These are phyloP conservation scores for Pugionium dolabratum DNA, from an alignment of 345 rosid species.

Conservation along the genomic window DNA sequence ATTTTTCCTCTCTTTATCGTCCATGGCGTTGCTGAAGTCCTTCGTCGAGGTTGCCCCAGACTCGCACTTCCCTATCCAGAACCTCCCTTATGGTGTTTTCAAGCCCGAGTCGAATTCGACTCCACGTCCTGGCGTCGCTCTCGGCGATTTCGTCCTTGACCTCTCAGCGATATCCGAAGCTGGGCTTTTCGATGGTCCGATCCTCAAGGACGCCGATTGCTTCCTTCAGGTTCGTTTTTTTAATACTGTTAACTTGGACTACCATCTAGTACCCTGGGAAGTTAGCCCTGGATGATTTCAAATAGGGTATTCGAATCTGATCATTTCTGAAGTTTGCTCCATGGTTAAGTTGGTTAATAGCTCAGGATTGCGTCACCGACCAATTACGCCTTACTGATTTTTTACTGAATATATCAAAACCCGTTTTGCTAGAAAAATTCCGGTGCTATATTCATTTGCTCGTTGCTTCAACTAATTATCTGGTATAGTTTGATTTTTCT, in stretches of 20 bases:
- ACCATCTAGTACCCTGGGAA: neutral
- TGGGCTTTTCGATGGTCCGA: constrained; percentile 73
- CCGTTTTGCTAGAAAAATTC: neutral
- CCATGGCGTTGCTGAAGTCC: constrained; percentile 64
- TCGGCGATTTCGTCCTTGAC: constrained; percentile 77
- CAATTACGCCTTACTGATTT: neutral
- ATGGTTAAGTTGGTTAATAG: constrained; percentile 14
- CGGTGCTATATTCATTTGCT: neutral
- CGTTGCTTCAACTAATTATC: neutral
- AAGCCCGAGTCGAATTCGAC: constrained; percentile 50
- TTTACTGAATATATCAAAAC: neutral
- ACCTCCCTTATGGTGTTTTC: constrained; percentile 92
- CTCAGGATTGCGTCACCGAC: constrained; percentile 12
- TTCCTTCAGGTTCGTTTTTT: constrained; percentile 68
- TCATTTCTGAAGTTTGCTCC: constrained; percentile 4
- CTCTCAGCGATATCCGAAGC: constrained; percentile 71
- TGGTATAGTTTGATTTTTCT: neutral
- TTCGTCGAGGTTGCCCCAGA: constrained; percentile 62
- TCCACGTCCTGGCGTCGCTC: constrained; percentile 80
- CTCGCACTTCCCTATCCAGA: constrained; percentile 94
- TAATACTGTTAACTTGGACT: constrained; percentile 8
- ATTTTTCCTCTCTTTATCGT: neutral
- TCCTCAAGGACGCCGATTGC: constrained; percentile 68
- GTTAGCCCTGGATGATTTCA: neutral
- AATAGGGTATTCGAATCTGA: constrained; percentile 20